Evolutionary conservation across 1,139 yeast genomes (phyloP).

Genomic region (Blastobotrys illinoisensis): DNA sequence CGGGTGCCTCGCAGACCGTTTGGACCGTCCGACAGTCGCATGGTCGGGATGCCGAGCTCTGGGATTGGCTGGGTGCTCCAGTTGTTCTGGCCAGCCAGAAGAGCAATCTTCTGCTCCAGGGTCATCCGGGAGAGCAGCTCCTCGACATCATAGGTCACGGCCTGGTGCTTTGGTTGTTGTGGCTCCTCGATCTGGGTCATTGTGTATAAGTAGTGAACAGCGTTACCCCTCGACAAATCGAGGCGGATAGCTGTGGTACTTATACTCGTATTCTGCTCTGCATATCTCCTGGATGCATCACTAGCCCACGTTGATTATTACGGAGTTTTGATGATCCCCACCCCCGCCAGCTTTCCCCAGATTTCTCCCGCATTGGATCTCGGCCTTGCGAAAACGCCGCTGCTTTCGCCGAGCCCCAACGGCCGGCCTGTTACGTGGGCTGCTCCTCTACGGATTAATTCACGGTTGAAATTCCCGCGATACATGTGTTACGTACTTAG

Average conservation of each 20-base stretch:
- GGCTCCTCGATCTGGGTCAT: background rate
- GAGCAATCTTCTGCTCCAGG: slow-evolving; percentile 42
- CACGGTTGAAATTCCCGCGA: background rate
- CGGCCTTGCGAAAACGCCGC: background rate
- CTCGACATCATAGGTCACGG: slow-evolving; percentile 30
- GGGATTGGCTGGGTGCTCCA: slow-evolving; percentile 51
- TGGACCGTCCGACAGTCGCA: slow-evolving; percentile 44
- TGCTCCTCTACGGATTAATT: background rate
- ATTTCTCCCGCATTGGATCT: background rate
- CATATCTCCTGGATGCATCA: background rate
- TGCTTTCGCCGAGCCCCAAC: background rate
- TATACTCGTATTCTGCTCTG: background rate
- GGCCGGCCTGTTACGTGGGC: background rate
- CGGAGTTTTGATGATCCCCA: background rate
- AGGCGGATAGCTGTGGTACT: background rate
- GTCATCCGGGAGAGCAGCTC: slow-evolving; percentile 39
- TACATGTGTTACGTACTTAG: too few relatives aligned
- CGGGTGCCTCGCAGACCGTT: slow-evolving; percentile 47
- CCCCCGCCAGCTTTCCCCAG: background rate
- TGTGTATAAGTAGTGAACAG: background rate
- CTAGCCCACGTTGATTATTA: background rate
- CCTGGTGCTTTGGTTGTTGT: background rate
- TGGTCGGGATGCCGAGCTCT: slow-evolving; percentile 38
- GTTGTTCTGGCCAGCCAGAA: slow-evolving; percentile 46
- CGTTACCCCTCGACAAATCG: background rate